Percentiles rank a stretch among this genome's conserved stretches.
phyloP scores from a whole-genome alignment of 371 early-diverging fungal species.

The Nematocida sp. region DNA sequence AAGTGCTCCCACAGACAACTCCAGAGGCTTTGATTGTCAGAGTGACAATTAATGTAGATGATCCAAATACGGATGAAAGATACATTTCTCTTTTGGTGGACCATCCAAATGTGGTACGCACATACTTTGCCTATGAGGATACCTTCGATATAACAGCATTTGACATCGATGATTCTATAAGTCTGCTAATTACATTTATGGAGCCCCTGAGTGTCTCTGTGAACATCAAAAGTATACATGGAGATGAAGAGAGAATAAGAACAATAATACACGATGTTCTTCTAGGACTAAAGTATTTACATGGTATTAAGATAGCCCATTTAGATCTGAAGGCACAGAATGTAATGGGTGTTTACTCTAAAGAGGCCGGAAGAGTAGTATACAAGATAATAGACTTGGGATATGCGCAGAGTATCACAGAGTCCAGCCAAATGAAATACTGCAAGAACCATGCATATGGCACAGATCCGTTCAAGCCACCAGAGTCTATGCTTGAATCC shows the following conservation, averaged over 20 bases:
- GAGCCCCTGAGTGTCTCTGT: constrained; percentile 29
- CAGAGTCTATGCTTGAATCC: constrained; percentile 58
- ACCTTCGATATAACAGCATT: constrained; percentile 40
- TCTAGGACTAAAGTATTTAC: constrained; percentile 58
- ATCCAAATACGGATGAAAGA: constrained; percentile 52
- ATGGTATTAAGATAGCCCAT: constrained; percentile 59
- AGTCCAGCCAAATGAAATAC: not conserved
- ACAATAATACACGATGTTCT: constrained; percentile 55
- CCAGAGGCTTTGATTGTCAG: constrained; percentile 62
- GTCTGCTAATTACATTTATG: constrained; percentile 51
- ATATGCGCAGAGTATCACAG: constrained; percentile 37
- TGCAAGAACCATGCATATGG: constrained; percentile 60
- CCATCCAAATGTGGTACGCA: constrained; percentile 53
- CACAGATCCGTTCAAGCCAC: constrained; percentile 63
- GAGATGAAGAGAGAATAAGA: constrained; percentile 38
- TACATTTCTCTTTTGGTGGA: constrained; percentile 25
- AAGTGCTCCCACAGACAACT: too few species aligned
- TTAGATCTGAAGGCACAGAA: constrained; percentile 64
- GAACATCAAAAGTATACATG: constrained; percentile 20
- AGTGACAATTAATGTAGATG: constrained; percentile 48
- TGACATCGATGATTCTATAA: constrained; percentile 59
- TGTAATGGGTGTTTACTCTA: constrained; percentile 57
- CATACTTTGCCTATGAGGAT: constrained; percentile 42
- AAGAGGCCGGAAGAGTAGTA: constrained; percentile 24
- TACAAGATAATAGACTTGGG: constrained; percentile 65